Evolutionary conservation across 176 grass and related monocot species (phyloP), one percentile per base, ranked within the genome.

Genomic region (Oryza meridionalis): DNA sequence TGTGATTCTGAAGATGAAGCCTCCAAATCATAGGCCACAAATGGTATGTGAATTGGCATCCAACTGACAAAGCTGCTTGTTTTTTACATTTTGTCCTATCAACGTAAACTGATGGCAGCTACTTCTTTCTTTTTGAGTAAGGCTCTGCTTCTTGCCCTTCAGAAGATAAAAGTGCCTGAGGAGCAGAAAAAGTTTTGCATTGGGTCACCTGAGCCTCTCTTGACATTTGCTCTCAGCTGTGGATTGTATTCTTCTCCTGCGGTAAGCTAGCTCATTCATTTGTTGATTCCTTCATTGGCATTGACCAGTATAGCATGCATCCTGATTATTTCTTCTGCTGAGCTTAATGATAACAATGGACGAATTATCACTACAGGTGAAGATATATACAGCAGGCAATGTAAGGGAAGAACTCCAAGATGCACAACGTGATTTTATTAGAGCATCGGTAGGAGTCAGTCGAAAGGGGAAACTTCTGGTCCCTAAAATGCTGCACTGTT

Each of bases 1-100:
- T 85, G 89, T 88, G 13, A 92, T 98, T 47, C 78, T 98, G 80
- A 98, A 98, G 89, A 95, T 92, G 90, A 98, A 93, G 38, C 90
- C 89, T 40, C 92, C 92, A 35, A 90, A 75, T 70, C 91, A 98
- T 46, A 95, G 93, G 50, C 92, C 96, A 53, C 96, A 98, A 74
- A 95, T 92, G 91, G 96, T 98, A 92, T 76, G 73, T 8, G 15
- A 32, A 38, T 72, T 77, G 67, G 33, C 83, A 82, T 82, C 46
- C 69, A 64, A 5, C 32, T 45, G n/a, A 24, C 1, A 72, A 9
- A 19, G 45, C 6, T 86, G 5, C 55, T 35, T 75, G 59, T 80
- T 75, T n/a, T 2, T 31, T n/a, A 44, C 16, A 51, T 17, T 77
- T 77, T 1, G 9, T 11, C 19, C 76, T n/a, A n/a, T 67, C 65